These are phyloP conservation scores for Alnus rubra DNA, from an alignment of 306 rosid genomes.

Conservation along the genomic window DNA sequence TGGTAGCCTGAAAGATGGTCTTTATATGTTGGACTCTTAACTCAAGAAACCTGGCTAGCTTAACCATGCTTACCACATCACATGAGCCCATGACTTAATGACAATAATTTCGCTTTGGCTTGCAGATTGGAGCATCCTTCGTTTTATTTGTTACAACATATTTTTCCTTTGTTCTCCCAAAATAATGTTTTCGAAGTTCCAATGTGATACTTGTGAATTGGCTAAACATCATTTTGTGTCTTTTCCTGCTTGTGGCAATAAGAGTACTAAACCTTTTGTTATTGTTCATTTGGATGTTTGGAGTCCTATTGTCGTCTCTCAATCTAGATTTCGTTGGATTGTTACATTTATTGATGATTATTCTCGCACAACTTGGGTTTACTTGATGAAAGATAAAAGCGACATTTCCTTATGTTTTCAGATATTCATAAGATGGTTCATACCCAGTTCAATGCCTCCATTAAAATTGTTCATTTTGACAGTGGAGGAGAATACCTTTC, in stretches of 20 bases:
- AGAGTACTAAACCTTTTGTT: neutral
- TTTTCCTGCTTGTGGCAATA: neutral
- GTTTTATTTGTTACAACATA: too few species aligned
- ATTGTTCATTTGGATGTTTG: neutral
- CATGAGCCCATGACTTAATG: too few species aligned
- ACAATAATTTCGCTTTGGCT: too few species aligned
- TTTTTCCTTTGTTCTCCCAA: too few species aligned
- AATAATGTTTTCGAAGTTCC: neutral
- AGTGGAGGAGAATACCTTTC: neutral
- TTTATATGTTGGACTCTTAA: too few species aligned
- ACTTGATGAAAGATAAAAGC: neutral
- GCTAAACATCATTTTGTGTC: neutral
- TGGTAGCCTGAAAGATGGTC: too few species aligned
- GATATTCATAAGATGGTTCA: neutral
- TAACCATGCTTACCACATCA: too few species aligned
- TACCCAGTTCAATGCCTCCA: too few species aligned
- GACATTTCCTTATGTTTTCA: neutral
- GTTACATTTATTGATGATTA: constrained; percentile 7
- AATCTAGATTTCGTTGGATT: neutral
- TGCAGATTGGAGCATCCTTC: too few species aligned
- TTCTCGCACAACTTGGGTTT: neutral
- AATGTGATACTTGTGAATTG: constrained; percentile 10
- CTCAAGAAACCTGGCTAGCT: too few species aligned
- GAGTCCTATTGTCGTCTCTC: neutral
- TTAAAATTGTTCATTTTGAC: neutral